A percentile compares a stretch with the other conserved stretches of the same genome.
phyloP scores from a whole-genome alignment of 768 basidiomycete genomes.

The Favolaschia claudopus region DNA sequence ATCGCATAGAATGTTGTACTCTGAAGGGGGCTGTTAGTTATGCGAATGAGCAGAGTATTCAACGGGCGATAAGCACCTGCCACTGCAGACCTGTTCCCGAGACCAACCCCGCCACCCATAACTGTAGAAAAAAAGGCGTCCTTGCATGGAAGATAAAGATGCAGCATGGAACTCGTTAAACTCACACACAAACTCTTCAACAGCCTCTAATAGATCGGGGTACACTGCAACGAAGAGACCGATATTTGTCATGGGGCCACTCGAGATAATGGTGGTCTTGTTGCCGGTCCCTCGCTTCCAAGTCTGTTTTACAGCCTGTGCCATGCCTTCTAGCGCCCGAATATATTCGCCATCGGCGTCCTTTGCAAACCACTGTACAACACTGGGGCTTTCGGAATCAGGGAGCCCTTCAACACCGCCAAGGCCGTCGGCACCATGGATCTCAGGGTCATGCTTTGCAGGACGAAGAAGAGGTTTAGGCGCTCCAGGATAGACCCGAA shows the following conservation, averaged over 20 bases:
- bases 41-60: neutral
- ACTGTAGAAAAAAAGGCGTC: conserved; percentile 54
- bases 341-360: conserved; percentile 49
- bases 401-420: conserved; percentile 86
- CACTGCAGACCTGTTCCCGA: conserved; percentile 81
- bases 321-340: conserved; percentile 76
- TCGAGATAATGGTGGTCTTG: conserved; percentile 75
- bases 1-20: conserved; percentile 85
- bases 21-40: conserved; percentile 45
- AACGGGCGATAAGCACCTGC: conserved; percentile 56
- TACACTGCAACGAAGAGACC: conserved; percentile 69
- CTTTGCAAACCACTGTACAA: conserved; percentile 57
- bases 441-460: conserved; percentile 72
- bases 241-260: conserved; percentile 87
- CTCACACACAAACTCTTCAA: conserved; percentile 70
- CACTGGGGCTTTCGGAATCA: conserved; percentile 50
- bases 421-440: conserved; percentile 85
- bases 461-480: conserved; percentile 70
- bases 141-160: neutral
- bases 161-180: too few species aligned
- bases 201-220: conserved; percentile 55
- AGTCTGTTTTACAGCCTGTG: conserved; percentile 54
- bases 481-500: conserved; percentile 77
- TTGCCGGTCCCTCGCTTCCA: conserved; percentile 67
- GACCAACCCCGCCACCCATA: conserved; percentile 91